A percentile compares a stretch with the other conserved stretches of the same genome.
Conservation (phyloP, 371 early-diverging fungal genomes). For the Lichtheimia corymbifera region DNA sequence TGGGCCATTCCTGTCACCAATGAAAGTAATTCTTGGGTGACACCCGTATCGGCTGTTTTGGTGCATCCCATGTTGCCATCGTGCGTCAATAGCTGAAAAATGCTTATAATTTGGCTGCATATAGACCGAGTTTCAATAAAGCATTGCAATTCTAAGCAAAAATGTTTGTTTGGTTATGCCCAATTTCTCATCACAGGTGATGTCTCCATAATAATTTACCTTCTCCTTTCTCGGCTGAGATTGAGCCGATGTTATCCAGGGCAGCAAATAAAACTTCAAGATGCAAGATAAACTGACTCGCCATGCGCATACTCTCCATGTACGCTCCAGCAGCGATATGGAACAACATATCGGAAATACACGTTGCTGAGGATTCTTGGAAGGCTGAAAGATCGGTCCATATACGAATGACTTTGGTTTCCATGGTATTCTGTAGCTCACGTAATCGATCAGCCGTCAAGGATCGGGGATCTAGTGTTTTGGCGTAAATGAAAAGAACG, state of each 20-base stretch:
- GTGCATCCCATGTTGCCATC: not conserved
- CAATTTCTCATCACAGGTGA: not conserved
- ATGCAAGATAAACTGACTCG: slow-evolving; percentile 86
- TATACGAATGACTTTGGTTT: slow-evolving; percentile 84
- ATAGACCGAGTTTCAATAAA: not conserved
- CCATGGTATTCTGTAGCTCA: slow-evolving; percentile 47
- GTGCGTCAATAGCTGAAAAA: not conserved
- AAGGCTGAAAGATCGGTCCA: slow-evolving; percentile 91
- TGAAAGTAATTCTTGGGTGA: slow-evolving; percentile 85
- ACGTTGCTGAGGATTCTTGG: slow-evolving; percentile 95
- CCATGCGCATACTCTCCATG: slow-evolving; percentile 85
- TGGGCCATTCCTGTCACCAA: slow-evolving; percentile 78
- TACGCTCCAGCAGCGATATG: slow-evolving; percentile 87
- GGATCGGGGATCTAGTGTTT: too few species aligned
- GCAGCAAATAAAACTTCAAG: slow-evolving; percentile 88
- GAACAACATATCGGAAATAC: slow-evolving; percentile 94
- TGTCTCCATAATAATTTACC: not conserved
- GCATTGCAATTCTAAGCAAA: not conserved
- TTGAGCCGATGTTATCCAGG: slow-evolving; percentile 66
- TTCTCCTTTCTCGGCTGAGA: slow-evolving; percentile 3
- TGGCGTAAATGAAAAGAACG: too few species aligned
- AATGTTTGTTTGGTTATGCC: not conserved
- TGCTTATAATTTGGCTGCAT: not conserved
- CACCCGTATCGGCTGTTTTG: slow-evolving; percentile 16
- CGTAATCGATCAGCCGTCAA: slow-evolving; percentile 30